A percentile compares a stretch with the other conserved stretches of the same genome.
phyloP scores from a whole-genome alignment of 164 flowering plant genomes.

The Macadamia tetraphylla region DNA sequence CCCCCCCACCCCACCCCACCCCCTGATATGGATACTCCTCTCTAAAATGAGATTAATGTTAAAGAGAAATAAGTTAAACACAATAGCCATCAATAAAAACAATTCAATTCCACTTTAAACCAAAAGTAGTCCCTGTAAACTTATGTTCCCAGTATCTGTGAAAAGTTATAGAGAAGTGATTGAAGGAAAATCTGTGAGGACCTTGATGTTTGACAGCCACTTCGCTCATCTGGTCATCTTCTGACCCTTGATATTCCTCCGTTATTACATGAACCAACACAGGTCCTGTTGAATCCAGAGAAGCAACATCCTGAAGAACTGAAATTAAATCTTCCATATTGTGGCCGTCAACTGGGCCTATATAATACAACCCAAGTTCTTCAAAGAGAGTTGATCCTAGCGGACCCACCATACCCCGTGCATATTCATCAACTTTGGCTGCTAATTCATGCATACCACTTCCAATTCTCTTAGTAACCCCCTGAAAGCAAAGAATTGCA shows the following conservation, averaged over 20 bases:
- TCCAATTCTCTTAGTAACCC: conserved; percentile 76
- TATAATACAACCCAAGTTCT: conserved; percentile 91
- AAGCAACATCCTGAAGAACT: conserved; percentile 80
- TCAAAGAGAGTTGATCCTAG: conserved; percentile 85
- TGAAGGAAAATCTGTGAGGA: conserved; percentile 5
- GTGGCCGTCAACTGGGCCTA: conserved; percentile 97
- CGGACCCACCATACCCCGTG: conserved; percentile 90
- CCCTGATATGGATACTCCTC: neutral
- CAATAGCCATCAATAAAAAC: neutral
- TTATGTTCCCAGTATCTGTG: neutral
- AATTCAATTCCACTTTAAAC: too few relatives aligned
- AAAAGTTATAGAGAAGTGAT: neutral
- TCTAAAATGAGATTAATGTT: neutral
- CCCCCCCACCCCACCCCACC: neutral
- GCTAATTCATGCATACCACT: conserved; percentile 81
- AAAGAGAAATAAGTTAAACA: neutral
- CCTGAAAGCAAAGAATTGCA: conserved; percentile 30
- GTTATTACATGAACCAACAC: conserved; percentile 89
- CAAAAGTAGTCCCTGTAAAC: neutral
- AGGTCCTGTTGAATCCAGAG: conserved; percentile 81
- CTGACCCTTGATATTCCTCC: conserved; percentile 37
- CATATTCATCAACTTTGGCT: conserved; percentile 92
- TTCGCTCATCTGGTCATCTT: conserved; percentile 23
- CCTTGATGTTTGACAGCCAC: conserved; percentile 22
- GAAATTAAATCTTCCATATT: conserved; percentile 75